Conservation (phyloP, 345 rosid species). For the sweet orange (Citrus sinensis) region DVS_A1.0 CM039165.1:1647501-1648000, state of each 20-base stretch:
- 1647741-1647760: background rate
- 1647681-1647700: conserved; percentile 23
- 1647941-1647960: background rate
- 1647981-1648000: background rate
- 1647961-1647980: background rate
- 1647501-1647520: conserved; percentile 16
- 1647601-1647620: too few relatives aligned
- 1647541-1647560: background rate
- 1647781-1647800: background rate
- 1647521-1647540: conserved; percentile 3
- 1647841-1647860: background rate
- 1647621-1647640: too few relatives aligned
- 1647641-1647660: background rate
- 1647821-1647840: background rate
- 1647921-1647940: background rate
- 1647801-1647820: conserved; percentile 9
- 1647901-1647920: background rate
- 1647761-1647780: background rate
- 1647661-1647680: conserved; percentile 20
- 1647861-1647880: background rate
- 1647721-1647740: background rate
- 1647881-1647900: background rate
- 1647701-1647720: conserved; percentile 6
- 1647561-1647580: too few relatives aligned
- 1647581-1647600: too few relatives aligned